Percentiles rank a stretch among this genome's conserved stretches.
phyloP scores from a whole-genome alignment of 163 green algal species.

The Coccomyxa subellipsoidea region DNA sequence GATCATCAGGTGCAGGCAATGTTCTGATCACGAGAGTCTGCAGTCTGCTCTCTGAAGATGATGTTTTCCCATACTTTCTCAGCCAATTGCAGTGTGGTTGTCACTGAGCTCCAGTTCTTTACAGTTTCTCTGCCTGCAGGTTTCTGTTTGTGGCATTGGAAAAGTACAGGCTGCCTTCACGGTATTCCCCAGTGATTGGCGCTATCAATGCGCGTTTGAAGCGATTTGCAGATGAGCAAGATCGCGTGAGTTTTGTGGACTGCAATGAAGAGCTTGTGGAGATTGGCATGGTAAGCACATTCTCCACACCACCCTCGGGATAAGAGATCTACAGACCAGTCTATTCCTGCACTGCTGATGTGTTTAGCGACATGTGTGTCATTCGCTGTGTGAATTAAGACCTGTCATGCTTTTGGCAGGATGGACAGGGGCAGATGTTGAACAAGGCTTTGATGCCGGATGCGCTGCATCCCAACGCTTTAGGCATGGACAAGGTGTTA shows the following conservation, averaged over 20 bases:
- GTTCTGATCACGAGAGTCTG: no score
- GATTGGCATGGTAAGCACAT: neutral
- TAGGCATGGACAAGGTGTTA: slow-evolving; percentile 16
- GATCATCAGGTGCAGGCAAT: no score
- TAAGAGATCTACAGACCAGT: no score
- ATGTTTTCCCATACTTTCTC: no score
- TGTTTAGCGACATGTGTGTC: neutral
- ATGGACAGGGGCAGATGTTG: neutral
- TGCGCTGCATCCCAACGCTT: slow-evolving; percentile 17
- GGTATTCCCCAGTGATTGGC: neutral
- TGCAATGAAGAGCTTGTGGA: neutral
- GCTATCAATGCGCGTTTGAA: neutral
- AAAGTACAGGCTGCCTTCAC: neutral
- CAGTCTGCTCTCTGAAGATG: no score
- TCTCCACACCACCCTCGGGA: no score
- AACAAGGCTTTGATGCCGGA: slow-evolving; percentile 22
- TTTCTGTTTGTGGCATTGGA: neutral
- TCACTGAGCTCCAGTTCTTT: no score
- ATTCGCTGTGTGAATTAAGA: no score
- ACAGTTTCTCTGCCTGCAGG: neutral
- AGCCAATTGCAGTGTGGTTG: no score
- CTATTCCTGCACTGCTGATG: neutral
- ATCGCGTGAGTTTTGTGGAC: neutral
- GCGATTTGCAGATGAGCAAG: neutral
- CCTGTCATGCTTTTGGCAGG: neutral